Evolutionary conservation across 257 asterid species (phyloP).

Genomic region (Apocynum venetum): DNA sequence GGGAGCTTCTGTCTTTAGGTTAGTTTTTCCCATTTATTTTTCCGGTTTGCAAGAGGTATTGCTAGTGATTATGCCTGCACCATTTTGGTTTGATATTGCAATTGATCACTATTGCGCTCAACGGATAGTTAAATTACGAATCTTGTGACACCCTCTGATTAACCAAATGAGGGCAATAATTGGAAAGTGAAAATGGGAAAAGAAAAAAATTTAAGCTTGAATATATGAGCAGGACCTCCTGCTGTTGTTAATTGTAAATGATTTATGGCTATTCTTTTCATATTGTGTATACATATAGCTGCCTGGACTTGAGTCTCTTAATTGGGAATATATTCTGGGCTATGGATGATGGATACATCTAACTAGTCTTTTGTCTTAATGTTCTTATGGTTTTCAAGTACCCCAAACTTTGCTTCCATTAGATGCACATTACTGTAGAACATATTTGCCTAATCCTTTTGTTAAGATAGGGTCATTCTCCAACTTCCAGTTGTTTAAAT

Average conservation of each 20-base stretch:
- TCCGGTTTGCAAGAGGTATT: background rate
- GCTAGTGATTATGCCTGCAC: background rate
- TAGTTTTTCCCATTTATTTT: background rate
- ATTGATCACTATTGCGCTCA: background rate
- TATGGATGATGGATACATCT: background rate
- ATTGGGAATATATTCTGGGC: background rate
- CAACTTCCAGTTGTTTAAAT: too few species aligned
- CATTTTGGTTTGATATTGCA: background rate
- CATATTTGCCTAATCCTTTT: background rate
- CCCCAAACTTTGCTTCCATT: too few species aligned
- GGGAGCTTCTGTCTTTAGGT: slow-evolving; percentile 84
- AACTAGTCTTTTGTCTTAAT: background rate
- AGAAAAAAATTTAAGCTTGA: background rate
- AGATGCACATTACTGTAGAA: background rate
- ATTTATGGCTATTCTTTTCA: background rate
- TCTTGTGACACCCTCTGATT: background rate
- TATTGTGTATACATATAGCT: background rate
- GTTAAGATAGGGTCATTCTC: too few species aligned
- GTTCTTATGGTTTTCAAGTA: background rate
- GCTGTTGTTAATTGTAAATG: too few species aligned
- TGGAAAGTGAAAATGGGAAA: background rate
- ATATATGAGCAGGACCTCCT: background rate
- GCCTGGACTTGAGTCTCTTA: background rate
- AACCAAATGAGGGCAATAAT: background rate
- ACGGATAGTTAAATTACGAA: too few species aligned